phyloP scores from a whole-genome alignment of 2,329 filamentous ascomycete species.

The Botrytis byssoidea region DNA sequence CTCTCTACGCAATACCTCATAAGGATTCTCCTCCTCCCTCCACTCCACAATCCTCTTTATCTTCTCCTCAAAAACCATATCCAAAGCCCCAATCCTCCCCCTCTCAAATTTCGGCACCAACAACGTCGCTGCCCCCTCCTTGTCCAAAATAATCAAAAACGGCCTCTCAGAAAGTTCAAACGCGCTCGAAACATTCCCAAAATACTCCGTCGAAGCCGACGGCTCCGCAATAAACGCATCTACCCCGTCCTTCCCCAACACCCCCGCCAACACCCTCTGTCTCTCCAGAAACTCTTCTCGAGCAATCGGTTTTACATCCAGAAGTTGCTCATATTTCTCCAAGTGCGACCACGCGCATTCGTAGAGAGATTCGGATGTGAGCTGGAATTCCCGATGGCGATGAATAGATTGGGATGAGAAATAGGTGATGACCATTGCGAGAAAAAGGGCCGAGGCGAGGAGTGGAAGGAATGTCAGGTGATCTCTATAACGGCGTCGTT shows the following conservation, averaged over 20 bases:
- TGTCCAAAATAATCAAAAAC: slow-evolving; percentile 56
- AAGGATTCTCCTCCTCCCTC: slow-evolving; percentile 64
- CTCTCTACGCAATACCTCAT: slow-evolving; percentile 51
- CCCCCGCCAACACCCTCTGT: slow-evolving; percentile 27
- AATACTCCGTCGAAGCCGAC: slow-evolving; percentile 62
- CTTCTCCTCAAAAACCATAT: slow-evolving; percentile 46
- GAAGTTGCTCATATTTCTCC: slow-evolving; percentile 25
- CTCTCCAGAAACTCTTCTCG: slow-evolving; percentile 30
- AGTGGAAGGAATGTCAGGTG: neutral
- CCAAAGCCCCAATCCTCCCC: slow-evolving; percentile 55
- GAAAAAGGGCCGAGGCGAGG: neutral
- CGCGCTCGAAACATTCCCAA: slow-evolving; percentile 57
- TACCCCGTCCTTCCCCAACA: slow-evolving; percentile 33
- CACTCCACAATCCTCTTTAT: slow-evolving; percentile 52
- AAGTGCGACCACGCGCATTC: slow-evolving; percentile 27
- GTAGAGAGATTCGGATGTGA: slow-evolving; percentile 17
- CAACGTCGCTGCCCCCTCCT: slow-evolving; percentile 55
- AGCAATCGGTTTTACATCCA: slow-evolving; percentile 29
- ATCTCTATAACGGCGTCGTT: neutral
- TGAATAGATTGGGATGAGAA: neutral
- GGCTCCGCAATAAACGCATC: slow-evolving; percentile 63
- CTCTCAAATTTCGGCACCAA: slow-evolving; percentile 60
- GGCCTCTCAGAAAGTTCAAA: slow-evolving; percentile 63
- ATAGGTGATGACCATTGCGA: neutral
- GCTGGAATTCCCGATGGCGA: neutral